Evolutionary conservation across 495 filamentous ascomycete species (phyloP), one percentile per base, ranked within the genome.

Genomic region (Penicillium alfredii): DNA sequence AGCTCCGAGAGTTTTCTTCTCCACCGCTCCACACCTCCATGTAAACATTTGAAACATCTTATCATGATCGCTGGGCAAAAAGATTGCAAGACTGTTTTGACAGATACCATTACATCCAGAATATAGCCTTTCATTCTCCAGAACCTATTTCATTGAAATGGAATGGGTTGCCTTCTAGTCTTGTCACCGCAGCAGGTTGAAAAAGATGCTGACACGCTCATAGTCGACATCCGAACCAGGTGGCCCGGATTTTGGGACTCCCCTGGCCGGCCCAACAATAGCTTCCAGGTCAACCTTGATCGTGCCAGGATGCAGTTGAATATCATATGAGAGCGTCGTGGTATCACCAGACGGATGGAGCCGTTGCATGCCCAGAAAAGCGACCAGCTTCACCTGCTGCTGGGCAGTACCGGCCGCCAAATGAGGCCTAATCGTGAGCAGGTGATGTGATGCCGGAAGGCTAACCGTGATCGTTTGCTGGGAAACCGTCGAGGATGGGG

Each of bases 391-490:
- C 50, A 75, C 73, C 38, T 78, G 71, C 31, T 81, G 74, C 31
- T 74, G 64, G 15, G 72, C 62, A 10, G 78, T 71, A 20, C 66
- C 66, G 13, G 71, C 40, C 1, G 74, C 70, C 20, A 89, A 56
- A 6, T 68, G 71, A 0, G 81, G 80, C 16, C 67, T 66, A 30
- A 90, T 67, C 36, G 84, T 80, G 20, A 89, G 49, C 37, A 76
- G 76, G 51, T 71, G 71, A 42, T 88, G 77, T 7, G 66, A 72
- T 2, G 69, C 42, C 1, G 81, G 80, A 7, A 87, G 61, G 28
- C 74, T 77, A 15, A 87, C 55, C 4, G 82, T 80, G 29, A 86
- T 54, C 12, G 77, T 82, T 41, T 88, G 81, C 36, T 86, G 81
- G 10, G 73, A 65, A 35, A 77, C 51, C 18, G 64, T 77, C 1